Evolutionary conservation across 176 grass and related monocot species (phyloP), one percentile per base, ranked within the genome.

Genomic region (maize (Zea mays)): DNA sequence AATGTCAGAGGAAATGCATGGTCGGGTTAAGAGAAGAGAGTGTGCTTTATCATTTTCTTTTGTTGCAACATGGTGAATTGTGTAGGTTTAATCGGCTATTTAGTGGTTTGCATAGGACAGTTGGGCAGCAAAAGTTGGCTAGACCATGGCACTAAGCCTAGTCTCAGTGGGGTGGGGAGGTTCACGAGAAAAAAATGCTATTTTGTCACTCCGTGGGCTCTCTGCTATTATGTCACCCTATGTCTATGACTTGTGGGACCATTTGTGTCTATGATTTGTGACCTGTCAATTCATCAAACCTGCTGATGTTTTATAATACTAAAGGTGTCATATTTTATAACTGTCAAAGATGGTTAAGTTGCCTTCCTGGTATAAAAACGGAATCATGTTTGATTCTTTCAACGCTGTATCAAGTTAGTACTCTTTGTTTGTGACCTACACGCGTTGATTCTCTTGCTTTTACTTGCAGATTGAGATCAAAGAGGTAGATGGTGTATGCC

Each of bases 401-500:
- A 55, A 21, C 36, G 17, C 21, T 69, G 9, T 58, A 74, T 34
- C 19, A 60, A 57, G 46, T 46, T 79, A 48, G 14, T 40, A 61
- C 16, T 37, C 38, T 56, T 17, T 77, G 37, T 72, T 17, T 11
- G 9, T 67, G 38, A 60, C 16, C 3, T 51, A 78, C 14, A 63
- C 19, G 13, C 17, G 44, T 43, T 39, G 64, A 44, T 12, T 59
- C 43, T 15, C 9, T 37, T 85, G 42, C 34, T 81, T 70, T 66
- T 60, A 20, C 50, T 67, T 84, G 40, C 75, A 95, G 96, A 95
- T 99, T 83, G 96, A 99, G 86, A 95, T 99, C 50, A 89, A 90
- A 42, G 89, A 92, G 86, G 87, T 87, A 55, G 82, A 90, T 59
- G 91, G 91, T 59, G 46, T 84, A 15, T 99, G 96, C 63, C 92